Base-by-base conservation (phyloP, 805 yeast species). In the Yarrowia alimentaria region DNA sequence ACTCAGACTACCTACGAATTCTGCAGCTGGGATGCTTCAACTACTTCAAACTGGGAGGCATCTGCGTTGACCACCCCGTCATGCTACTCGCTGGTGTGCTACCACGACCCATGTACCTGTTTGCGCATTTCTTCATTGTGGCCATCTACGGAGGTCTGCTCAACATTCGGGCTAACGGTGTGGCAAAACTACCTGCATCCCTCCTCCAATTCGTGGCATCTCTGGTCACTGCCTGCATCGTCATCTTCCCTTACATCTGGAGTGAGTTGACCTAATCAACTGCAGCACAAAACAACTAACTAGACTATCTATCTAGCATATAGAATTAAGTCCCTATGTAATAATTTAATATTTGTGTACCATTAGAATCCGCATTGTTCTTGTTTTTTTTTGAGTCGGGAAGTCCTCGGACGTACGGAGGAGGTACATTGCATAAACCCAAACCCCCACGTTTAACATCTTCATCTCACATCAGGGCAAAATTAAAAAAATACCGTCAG, bases 11-110 rank as follows among this genome's bases (percentile, higher is more conserved):
- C 54, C 74, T 93, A 57, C 68, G 68, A 56, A 76, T 85, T 25
- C 73, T 93, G 55, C 97, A 90, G 69, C 70, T 67, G 38, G 99
- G 99, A 7, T 93, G 99, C 67, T 88, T 89, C 75, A 71, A 72
- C 53, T 93, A 93, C 68, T 88, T 93, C 74, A 69, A 75, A 63
- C 74, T 77, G 47, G 99, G 98, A 32, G 97, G 97, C 17, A 79
- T 73, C 48, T 83, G 89, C 61, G 78, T 86, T 14, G 64, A 68
- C 16, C 83, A 83, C 5, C 99, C 99, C 6, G 82, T 88, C 49
- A 83, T 87, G 4, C 78, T 93, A 61, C 75, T 93, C 49, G 76
- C 90, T 53, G 99, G 97, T 12, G 72, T 88, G 61, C 68, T 78
- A 51, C 94, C 95, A 40, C 75, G 73, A 57, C 96, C 97, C 11